Evolutionary conservation across 495 filamentous ascomycete genomes (phyloP).

Genomic region (Talaromyces wortmannii): DNA sequence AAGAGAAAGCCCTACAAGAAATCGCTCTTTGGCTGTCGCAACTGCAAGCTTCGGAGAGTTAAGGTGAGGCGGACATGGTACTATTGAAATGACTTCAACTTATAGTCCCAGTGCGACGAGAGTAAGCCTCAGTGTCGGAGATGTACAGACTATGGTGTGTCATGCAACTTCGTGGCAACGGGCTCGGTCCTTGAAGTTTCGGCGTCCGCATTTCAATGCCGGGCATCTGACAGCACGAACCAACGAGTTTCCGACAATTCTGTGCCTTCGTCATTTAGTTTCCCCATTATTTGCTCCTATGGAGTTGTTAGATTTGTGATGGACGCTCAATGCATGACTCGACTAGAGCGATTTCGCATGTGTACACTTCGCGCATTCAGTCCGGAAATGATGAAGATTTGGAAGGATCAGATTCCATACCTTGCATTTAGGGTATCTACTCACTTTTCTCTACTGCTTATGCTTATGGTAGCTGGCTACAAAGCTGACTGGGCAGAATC

Average conservation of each 20-base stretch:
- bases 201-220: slow-evolving; percentile 3
- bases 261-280: neutral
- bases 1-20: slow-evolving; percentile 4
- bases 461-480: too few relatives aligned
- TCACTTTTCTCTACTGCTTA: neutral
- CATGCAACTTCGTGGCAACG: slow-evolving; percentile 25
- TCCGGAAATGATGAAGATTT: neutral
- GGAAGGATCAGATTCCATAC: slow-evolving; percentile 1
- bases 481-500: slow-evolving; percentile 12
- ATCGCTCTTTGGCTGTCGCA: too few relatives aligned
- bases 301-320: slow-evolving; percentile 15
- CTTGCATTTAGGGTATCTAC: neutral
- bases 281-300: slow-evolving; percentile 5
- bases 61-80: slow-evolving; percentile 25
- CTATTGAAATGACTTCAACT: neutral
- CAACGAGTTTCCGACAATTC: too few relatives aligned
- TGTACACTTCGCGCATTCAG: slow-evolving; percentile 19
- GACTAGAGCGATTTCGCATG: slow-evolving; percentile 19
- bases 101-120: slow-evolving; percentile 29
- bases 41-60: slow-evolving; percentile 41
- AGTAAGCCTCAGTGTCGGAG: slow-evolving; percentile 24
- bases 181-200: slow-evolving; percentile 21
- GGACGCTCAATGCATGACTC: slow-evolving; percentile 13
- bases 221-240: neutral
- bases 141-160: slow-evolving; percentile 24